Evolutionary conservation across 2,329 filamentous ascomycete genomes (phyloP), one percentile per base, ranked within the genome.

Genomic region (Trichoderma oligosporum): DNA sequence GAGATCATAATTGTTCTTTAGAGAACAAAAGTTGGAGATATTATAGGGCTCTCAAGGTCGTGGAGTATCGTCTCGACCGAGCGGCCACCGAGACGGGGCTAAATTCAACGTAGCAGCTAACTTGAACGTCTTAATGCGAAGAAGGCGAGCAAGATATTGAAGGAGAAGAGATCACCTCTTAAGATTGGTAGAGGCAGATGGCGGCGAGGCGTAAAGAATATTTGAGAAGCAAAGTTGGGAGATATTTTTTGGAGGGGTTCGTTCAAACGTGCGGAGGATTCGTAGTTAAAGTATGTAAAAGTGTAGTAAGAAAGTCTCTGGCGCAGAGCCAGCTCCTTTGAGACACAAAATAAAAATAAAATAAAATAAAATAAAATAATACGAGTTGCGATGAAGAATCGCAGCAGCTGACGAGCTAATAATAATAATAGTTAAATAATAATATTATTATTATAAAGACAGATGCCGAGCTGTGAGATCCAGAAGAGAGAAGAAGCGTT

Each of bases 1-100:
- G 81, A 79, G 70, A 81, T 80, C 79, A 83, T 83, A 72, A 70
- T 79, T 77, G 72, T 71, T 71, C 74, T 76, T 78, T 78, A 67
- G 67, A 70, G 58, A 54, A 46, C 41, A n/a, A 18, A n/a, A 41
- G 24, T 29, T 20, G 31, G 41, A 20, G n/a, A 12, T 45, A 22
- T 25, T 12, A 22, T 35, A 35, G 38, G 52, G 41, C 41, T 45
- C 51, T n/a, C n/a, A 44, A 14, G 46, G 36, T 38, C 36, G 36
- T 27, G 33, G 31, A 46, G 22, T 16, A 42, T 57, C n/a, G 20
- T 48, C 56, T 58, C 48, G 33, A 54, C 44, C 35, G 60, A n/a
- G 55, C 33, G 60, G 49, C 58, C 60, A 56, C 60, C 48, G 47
- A 45, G 47, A 35, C 31, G 41, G 41, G n/a, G 52, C 29, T 38